Conservation (phyloP, 2,329 filamentous ascomycete species). For the Parastagonospora nodorum region DNA sequence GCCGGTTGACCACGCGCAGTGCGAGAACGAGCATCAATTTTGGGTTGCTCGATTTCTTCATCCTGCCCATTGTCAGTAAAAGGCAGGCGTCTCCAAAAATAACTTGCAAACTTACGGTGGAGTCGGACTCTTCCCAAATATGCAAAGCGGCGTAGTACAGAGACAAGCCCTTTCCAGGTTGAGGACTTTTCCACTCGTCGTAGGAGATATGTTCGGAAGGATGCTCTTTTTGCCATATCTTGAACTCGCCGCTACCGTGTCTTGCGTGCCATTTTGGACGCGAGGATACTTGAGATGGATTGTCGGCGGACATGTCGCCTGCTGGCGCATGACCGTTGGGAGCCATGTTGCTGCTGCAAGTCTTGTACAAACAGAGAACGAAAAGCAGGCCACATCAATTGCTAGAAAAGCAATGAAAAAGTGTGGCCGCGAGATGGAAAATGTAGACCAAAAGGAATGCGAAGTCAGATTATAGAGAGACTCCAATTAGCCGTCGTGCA, state of each 20-base stretch:
- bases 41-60: slow-evolving; percentile 21
- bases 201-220: slow-evolving; percentile 31
- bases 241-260: slow-evolving; percentile 32
- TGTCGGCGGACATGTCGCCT: neutral
- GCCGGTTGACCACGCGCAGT: slow-evolving; percentile 23
- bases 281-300: slow-evolving; percentile 11
- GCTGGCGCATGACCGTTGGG: slow-evolving; percentile 17
- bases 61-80: slow-evolving; percentile 32
- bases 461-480: slow-evolving; percentile 7
- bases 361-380: slow-evolving; percentile 6
- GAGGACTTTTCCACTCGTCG: slow-evolving; percentile 36
- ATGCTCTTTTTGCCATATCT: slow-evolving; percentile 28
- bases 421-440: slow-evolving; percentile 13
- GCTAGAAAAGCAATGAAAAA: slow-evolving; percentile 7
- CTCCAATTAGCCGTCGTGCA: slow-evolving; percentile 16
- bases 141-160: slow-evolving; percentile 37
- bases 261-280: slow-evolving; percentile 24
- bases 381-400: slow-evolving; percentile 9
- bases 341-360: slow-evolving; percentile 21
- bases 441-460: slow-evolving; percentile 11
- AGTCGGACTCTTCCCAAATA: slow-evolving; percentile 34
- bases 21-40: slow-evolving; percentile 22
- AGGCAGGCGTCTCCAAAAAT: neutral
- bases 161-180: slow-evolving; percentile 34
- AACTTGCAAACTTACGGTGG: slow-evolving; percentile 29